Evolutionary conservation across 1,139 yeast species (phyloP), one percentile per base, ranked within the genome.

Genomic region (Waltiozyma sp.): DNA sequence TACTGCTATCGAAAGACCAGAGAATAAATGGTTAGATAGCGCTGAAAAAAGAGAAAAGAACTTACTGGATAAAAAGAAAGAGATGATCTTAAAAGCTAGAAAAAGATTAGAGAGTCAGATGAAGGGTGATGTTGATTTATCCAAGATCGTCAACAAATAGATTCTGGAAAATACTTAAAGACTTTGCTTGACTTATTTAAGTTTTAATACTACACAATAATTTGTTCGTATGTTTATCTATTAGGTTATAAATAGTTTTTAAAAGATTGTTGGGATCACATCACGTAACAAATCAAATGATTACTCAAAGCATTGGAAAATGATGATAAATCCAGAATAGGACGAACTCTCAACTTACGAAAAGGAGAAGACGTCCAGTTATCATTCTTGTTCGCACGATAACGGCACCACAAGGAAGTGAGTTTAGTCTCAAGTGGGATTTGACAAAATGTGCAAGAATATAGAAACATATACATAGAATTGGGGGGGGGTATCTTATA

Each of bases 31-130:
- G 75, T 59, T 63, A 15, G 57, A 55, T 33, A 55, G 62, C 23
- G 63, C 67, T 40, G 66, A 60, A 38, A 65, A 62, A 45, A 64
- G 75, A 44, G 65, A 65, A 41, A 56, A 56, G 38, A 65, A 65
- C 40, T 61, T 75, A 43, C 66, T 65, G 40, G 63, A 63, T 41
- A 75, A 72, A 57, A 73, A 72, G 44, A 68, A 69, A 42, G 70
- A 70, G 40, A 69, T 76, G 76, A 65, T 75, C 38, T 48, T 68
- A 42, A 62, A 64, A 43, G 80, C 80, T 3, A 68, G 81, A 47
- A 55, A 62, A 44, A 62, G 68, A 54, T 49, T 71, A 37, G 63
- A 63, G 49, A 55, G 57, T 34, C 62, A 54, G 43, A 38, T 57
- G 43, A 48, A 45, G 24, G 54, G 53, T 37, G 55, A 55, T 37